These are phyloP conservation scores for Neurospora pannonica DNA, from an alignment of 495 filamentous ascomycete species.

Conservation along the genomic window DNA sequence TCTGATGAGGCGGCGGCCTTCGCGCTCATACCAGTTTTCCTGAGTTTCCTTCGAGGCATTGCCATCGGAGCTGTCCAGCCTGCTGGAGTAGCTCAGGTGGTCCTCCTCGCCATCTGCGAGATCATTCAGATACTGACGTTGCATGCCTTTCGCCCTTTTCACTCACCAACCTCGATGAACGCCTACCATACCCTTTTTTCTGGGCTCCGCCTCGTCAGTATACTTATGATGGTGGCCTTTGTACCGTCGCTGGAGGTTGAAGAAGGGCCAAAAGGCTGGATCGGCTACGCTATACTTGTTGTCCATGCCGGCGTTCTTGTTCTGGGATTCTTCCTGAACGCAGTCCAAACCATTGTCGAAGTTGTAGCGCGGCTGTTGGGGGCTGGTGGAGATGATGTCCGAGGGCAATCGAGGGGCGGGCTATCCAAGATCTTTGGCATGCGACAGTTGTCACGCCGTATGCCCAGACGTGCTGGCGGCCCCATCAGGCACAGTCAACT, in stretches of 20 bases:
- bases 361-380: slow-evolving; percentile 71
- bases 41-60: slow-evolving; percentile 78
- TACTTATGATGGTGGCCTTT: slow-evolving; percentile 81
- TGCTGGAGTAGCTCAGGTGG: slow-evolving; percentile 84
- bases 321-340: slow-evolving; percentile 90
- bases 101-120: slow-evolving; percentile 87
- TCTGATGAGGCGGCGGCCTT: slow-evolving; percentile 80
- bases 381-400: slow-evolving; percentile 64
- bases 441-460: slow-evolving; percentile 77
- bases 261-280: slow-evolving; percentile 78
- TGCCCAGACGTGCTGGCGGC: slow-evolving; percentile 46
- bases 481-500: slow-evolving; percentile 64
- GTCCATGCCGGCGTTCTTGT: slow-evolving; percentile 80
- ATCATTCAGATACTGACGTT: slow-evolving; percentile 82
- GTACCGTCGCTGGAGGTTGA: slow-evolving; percentile 69
- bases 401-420: slow-evolving; percentile 71
- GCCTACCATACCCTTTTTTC: slow-evolving; percentile 83
- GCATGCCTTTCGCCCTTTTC: slow-evolving; percentile 82
- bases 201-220: slow-evolving; percentile 61
- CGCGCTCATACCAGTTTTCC: slow-evolving; percentile 71
- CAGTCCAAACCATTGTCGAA: slow-evolving; percentile 81
- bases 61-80: slow-evolving; percentile 89
- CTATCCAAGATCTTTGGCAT: slow-evolving; percentile 85
- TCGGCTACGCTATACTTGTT: slow-evolving; percentile 84
- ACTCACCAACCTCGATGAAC: slow-evolving; percentile 94